Evolutionary conservation across 2,329 filamentous ascomycete genomes (phyloP).

Genomic region (Phaeosphaeria sp.): DNA sequence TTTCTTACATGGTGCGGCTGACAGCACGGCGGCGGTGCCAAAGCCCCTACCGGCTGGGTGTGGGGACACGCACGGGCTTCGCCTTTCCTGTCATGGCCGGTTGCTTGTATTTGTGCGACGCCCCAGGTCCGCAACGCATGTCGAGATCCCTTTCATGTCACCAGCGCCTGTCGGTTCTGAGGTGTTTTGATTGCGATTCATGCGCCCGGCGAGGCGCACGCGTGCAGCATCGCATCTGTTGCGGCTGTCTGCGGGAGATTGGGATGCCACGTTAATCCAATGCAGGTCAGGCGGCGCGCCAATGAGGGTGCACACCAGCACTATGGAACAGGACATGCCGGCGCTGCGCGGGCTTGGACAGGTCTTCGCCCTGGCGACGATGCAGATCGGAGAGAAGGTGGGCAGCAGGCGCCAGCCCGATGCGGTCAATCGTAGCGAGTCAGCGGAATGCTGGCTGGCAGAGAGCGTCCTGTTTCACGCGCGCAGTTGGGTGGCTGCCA

Average conservation of each 20-base stretch:
- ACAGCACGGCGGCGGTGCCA: slow-evolving; percentile 14
- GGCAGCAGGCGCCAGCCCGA: slow-evolving; percentile 4
- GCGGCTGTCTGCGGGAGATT: slow-evolving; percentile 16
- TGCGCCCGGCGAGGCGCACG: slow-evolving; percentile 7
- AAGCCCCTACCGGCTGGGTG: slow-evolving; percentile 13
- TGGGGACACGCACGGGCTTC: slow-evolving; percentile 23
- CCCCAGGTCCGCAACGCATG: slow-evolving; percentile 4
- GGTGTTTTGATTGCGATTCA: slow-evolving; percentile 23
- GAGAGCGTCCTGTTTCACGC: slow-evolving; percentile 4
- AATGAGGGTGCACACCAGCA: slow-evolving; percentile 20
- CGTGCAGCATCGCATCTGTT: slow-evolving; percentile 2
- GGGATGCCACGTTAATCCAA: slow-evolving; percentile 26
- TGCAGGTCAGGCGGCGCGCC: slow-evolving; percentile 21
- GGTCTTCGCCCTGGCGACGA: slow-evolving; percentile 18
- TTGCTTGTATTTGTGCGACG: slow-evolving; percentile 30
- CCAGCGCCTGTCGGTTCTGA: slow-evolving; percentile 5
- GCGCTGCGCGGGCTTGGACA: slow-evolving; percentile 7
- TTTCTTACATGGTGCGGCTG: slow-evolving; percentile 15
- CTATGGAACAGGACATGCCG: slow-evolving; percentile 22
- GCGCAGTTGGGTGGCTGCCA: slow-evolving; percentile 14
- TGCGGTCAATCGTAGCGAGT: slow-evolving; percentile 3
- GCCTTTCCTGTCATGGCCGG: slow-evolving; percentile 21
- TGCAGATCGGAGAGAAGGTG: slow-evolving; percentile 17
- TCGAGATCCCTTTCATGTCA: slow-evolving; percentile 10
- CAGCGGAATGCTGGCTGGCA: neutral